phyloP scores from a whole-genome alignment of 352 stramenopile genomes.

The Globisporangium lucens region DNA sequence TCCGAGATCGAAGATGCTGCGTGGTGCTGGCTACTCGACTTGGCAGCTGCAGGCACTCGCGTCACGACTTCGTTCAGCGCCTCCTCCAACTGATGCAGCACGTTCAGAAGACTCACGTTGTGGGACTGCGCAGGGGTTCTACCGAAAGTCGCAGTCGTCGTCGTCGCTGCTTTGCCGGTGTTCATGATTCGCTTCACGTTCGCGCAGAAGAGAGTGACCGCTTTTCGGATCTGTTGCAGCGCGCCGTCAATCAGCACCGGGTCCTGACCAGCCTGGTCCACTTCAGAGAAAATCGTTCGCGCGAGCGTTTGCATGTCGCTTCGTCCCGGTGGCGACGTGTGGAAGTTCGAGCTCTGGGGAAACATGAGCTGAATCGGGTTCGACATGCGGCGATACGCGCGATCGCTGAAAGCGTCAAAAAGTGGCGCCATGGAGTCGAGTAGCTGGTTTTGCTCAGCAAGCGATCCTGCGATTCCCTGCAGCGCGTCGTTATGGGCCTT shows the following conservation, averaged over 20 bases:
- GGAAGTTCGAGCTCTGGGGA: constrained; percentile 78
- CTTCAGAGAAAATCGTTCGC: constrained; percentile 63
- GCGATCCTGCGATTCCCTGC: constrained; percentile 34
- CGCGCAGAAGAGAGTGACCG: constrained; percentile 60
- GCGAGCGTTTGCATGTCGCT: constrained; percentile 84
- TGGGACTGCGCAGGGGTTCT: constrained; percentile 70
- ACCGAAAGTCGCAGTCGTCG: constrained; percentile 43
- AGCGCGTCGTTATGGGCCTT: constrained; percentile 21
- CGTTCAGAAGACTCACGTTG: constrained; percentile 74
- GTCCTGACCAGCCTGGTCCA: constrained; percentile 67
- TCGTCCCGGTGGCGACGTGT: constrained; percentile 71
- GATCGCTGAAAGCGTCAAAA: constrained; percentile 68
- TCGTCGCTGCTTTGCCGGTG: constrained; percentile 46
- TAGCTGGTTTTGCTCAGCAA: constrained; percentile 55
- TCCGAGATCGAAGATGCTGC: neutral
- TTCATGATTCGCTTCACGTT: constrained; percentile 78
- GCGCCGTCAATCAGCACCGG: constrained; percentile 49
- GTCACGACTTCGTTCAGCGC: constrained; percentile 51
- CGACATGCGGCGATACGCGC: constrained; percentile 53
- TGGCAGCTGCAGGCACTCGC: constrained; percentile 28
- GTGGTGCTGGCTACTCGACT: constrained; percentile 6
- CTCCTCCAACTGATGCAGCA: constrained; percentile 63
- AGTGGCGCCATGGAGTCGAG: constrained; percentile 68
- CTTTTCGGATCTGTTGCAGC: constrained; percentile 60
- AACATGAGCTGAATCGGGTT: constrained; percentile 89